These are phyloP conservation scores for Lactarius evosmus DNA, from an alignment of 768 basidiomycete species.

Conservation along the genomic window DNA sequence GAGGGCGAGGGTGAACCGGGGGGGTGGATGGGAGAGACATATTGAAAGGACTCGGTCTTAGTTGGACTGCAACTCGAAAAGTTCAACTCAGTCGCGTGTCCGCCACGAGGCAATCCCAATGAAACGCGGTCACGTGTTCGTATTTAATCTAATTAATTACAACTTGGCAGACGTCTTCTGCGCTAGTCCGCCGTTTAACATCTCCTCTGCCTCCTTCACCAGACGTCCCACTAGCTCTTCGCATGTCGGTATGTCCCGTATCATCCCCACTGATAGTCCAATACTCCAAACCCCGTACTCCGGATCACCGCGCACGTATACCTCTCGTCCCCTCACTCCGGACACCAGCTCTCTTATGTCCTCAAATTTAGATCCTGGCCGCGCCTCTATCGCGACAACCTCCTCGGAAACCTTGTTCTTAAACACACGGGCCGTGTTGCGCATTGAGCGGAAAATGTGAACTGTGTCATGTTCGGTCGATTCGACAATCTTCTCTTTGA, in stretches of 20 bases:
- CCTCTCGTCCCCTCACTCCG: conserved; percentile 62
- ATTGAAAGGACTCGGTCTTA: not conserved
- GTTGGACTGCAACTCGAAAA: not conserved
- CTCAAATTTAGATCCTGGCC: conserved; percentile 83
- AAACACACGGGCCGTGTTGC: conserved; percentile 81
- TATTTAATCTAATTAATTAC: conserved; percentile 13
- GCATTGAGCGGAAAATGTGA: conserved; percentile 87
- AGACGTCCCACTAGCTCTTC: conserved; percentile 62
- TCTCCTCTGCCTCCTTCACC: conserved; percentile 71
- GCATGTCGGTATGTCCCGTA: conserved; percentile 83
- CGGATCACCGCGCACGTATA: conserved; percentile 80
- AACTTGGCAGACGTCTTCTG: conserved; percentile 34
- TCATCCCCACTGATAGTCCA: conserved; percentile 63
- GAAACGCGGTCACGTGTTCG: conserved; percentile 20
- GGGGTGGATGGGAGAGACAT: not conserved
- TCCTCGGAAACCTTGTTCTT: conserved; percentile 82
- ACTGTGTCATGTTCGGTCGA: conserved; percentile 80
- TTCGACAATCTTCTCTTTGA: conserved; percentile 86
- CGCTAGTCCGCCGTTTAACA: conserved; percentile 46
- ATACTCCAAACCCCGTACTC: conserved; percentile 88
- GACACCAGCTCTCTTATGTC: conserved; percentile 77
- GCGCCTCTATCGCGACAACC: conserved; percentile 79
- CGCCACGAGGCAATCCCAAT: conserved; percentile 10
- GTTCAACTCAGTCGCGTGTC: conserved; percentile 20
- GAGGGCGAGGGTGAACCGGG: conserved; percentile 10